Evolutionary conservation across 352 stramenopile genomes (phyloP), one percentile per base, ranked within the genome.

Genomic region (Elongisporangium anandrum): DNA sequence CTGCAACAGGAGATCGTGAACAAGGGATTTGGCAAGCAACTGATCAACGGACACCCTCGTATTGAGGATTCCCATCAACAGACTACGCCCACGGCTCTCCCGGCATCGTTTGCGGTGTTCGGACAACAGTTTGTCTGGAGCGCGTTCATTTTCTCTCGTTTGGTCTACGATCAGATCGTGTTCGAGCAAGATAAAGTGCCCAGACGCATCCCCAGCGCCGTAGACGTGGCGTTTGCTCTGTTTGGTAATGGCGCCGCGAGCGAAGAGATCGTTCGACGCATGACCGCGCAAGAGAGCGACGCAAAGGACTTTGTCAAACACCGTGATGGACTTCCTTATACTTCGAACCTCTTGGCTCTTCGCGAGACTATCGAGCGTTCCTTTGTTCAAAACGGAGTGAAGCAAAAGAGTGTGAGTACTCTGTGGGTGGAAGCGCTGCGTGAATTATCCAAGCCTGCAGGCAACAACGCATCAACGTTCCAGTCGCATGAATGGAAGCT

Each of bases 91-190:
- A 59, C 51, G 26, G 15, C 21, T 51, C 51, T 59, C 12, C 57
- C 47, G 0, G 23, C 54, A 23, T 65, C 57, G 10, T 68, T 72
- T 39, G 61, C 65, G 0, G 22, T 68, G 6, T 50, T 72, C 8
- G 61, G 61, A 10, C 65, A 69, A 24, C 61, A 58, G 2, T 69
- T 72, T 13, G 51, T 64, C 12, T 72, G 65, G 61, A 72, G 65
- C 45, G 52, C 65, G 26, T 72, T 72, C 21, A 57, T 72, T 13
- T 65, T 68, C 48, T 56, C 61, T 3, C 54, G 65, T 15, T 24
- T 72, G 22, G 61, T 72, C 4, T 72, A 61, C 21, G 65, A 72
- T 19, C 65, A 66, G 22, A 57, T 72, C 2, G 1, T 58, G 0
- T 41, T 50, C 49, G 12, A 60, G 1, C 50, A 59, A 29, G 19